Evolutionary conservation across 192 early-diverging fungal species (phyloP).

Genomic region (Backusella sp.): DNA sequence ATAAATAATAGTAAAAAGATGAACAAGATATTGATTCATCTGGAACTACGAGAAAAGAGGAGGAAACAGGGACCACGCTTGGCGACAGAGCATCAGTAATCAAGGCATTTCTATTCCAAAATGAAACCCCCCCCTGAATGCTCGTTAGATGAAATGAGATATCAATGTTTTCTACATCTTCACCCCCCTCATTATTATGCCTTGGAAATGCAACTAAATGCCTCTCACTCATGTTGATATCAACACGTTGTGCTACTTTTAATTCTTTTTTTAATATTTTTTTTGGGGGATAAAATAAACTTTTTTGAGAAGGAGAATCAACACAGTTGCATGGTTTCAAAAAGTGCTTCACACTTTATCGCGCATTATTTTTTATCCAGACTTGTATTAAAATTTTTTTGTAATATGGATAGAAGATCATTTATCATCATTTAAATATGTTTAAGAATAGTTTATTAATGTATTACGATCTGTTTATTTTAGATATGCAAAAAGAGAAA

Average conservation of each 20-base stretch:
- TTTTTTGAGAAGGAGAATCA: constrained; percentile 6
- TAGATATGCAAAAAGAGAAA: neutral
- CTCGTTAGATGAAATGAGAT: no score
- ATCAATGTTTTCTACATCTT: neutral
- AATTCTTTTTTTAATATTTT: neutral
- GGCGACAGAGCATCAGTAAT: neutral
- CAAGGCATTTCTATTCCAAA: neutral
- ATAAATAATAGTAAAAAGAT: no score
- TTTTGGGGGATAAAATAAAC: neutral
- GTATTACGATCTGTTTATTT: no score
- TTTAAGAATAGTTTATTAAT: neutral
- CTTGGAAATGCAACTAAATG: no score
- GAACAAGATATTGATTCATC: neutral
- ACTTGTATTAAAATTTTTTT: neutral
- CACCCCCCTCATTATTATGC: neutral
- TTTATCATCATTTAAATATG: neutral
- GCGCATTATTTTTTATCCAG: neutral
- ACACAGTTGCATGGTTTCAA: neutral
- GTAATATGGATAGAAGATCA: neutral
- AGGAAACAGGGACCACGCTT: neutral
- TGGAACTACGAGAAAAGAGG: neutral
- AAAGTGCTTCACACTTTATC: neutral
- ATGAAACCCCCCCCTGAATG: no score
- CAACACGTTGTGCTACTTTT: neutral
- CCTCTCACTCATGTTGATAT: neutral